Percentiles rank a stretch among this genome's conserved stretches.
phyloP scores from a whole-genome alignment of 2,329 filamentous ascomycete genomes.

The Aureobasidium leucospermi region DNA sequence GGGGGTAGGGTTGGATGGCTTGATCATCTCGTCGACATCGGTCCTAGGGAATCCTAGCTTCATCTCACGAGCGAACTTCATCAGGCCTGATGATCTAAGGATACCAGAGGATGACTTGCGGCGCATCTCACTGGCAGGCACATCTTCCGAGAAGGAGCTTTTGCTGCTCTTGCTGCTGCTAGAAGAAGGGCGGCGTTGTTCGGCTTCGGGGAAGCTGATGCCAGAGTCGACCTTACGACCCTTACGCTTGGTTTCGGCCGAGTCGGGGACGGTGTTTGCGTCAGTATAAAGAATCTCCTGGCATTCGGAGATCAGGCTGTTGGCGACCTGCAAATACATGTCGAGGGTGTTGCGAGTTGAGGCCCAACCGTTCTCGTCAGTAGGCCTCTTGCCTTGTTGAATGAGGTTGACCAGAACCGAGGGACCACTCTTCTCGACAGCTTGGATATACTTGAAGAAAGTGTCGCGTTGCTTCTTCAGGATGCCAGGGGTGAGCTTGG shows the following conservation, averaged over 20 bases:
- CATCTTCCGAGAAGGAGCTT: conserved; percentile 19
- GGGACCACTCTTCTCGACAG: conserved; percentile 50
- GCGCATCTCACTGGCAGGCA: conserved; percentile 18
- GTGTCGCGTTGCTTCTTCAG: conserved; percentile 52
- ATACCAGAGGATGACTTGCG: conserved; percentile 17
- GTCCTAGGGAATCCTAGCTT: conserved; percentile 48
- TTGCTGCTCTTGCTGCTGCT: conserved; percentile 21
- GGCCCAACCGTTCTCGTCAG: conserved; percentile 52
- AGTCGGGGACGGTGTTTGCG: conserved; percentile 28
- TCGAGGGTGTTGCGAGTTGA: conserved; percentile 42
- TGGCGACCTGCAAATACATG: conserved; percentile 52
- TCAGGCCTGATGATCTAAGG: conserved; percentile 43
- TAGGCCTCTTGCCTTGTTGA: conserved; percentile 42
- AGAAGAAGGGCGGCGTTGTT: conserved; percentile 29
- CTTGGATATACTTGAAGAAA: conserved; percentile 56
- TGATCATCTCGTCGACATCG: conserved; percentile 43
- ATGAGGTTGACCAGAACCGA: conserved; percentile 47
- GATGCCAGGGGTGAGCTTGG: conserved; percentile 44
- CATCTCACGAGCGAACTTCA: conserved; percentile 53
- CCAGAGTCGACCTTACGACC: conserved; percentile 57
- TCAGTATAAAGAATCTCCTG: conserved; percentile 39
- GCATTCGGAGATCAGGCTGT: conserved; percentile 56
- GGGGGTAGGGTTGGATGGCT: conserved; percentile 1
- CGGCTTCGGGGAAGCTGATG: conserved; percentile 47
- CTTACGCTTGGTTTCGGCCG: conserved; percentile 29